Percentiles rank a stretch among this genome's conserved stretches.
phyloP scores from a whole-genome alignment of 2,329 filamentous ascomycete genomes.

The Albophoma yamanashiensis region DNA sequence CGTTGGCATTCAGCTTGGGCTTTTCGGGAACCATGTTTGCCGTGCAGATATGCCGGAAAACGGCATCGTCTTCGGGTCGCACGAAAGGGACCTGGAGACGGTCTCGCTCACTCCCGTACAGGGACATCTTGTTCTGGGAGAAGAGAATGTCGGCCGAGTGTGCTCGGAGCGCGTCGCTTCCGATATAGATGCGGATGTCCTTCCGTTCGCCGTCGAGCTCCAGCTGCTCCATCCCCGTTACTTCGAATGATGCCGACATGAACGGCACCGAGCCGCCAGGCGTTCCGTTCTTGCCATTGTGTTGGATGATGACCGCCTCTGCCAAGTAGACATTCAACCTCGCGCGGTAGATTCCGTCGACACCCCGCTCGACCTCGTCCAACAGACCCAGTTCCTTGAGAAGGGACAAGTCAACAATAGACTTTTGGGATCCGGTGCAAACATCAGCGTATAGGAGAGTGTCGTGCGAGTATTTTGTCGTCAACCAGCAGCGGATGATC shows the following conservation, averaged over 20 bases:
- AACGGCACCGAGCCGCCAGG: constrained; percentile 63
- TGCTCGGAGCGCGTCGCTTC: constrained; percentile 74
- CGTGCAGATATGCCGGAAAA: constrained; percentile 70
- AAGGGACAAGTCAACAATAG: constrained; percentile 66
- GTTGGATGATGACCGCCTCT: constrained; percentile 73
- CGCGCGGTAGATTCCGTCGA: constrained; percentile 57
- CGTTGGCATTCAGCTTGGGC: constrained; percentile 46
- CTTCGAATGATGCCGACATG: constrained; percentile 69
- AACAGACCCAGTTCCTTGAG: constrained; percentile 63
- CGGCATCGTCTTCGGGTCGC: constrained; percentile 73
- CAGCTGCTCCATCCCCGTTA: constrained; percentile 47
- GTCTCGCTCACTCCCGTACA: constrained; percentile 78
- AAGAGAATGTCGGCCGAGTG: constrained; percentile 88
- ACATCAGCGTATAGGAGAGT: constrained; percentile 84
- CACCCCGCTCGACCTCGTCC: constrained; percentile 53
- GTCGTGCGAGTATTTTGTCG: constrained; percentile 79
- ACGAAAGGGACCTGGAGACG: constrained; percentile 88
- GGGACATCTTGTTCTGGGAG: constrained; percentile 78
- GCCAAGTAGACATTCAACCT: constrained; percentile 80
- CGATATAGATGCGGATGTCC: constrained; percentile 75
- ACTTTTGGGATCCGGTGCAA: constrained; percentile 84
- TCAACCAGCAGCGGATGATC: constrained; percentile 93
- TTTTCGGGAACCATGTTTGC: constrained; percentile 42
- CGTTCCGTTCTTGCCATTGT: constrained; percentile 60
- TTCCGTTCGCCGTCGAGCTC: constrained; percentile 30